Percentiles rank a stretch among this genome's conserved stretches.
Conservation (phyloP, 73 alveolate genomes). For the Paramecium octaurelia region DNA sequence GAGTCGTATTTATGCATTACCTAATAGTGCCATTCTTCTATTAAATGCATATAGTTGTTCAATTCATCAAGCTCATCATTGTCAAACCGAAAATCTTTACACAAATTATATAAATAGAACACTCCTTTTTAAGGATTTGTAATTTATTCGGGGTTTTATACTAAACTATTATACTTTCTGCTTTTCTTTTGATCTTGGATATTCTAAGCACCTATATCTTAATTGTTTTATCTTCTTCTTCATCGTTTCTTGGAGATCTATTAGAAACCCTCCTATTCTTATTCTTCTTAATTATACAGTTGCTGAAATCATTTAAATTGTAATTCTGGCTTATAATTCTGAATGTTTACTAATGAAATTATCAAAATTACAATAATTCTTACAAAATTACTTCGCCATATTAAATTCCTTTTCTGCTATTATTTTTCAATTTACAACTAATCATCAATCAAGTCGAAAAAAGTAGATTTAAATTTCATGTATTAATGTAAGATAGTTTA, state of each 20-base stretch:
- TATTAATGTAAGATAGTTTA: too few species aligned
- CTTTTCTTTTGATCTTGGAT: background rate
- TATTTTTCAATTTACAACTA: too few species aligned
- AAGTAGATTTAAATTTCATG: too few species aligned
- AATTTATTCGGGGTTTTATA: background rate
- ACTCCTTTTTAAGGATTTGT: constrained; percentile 18
- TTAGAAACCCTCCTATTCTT: background rate
- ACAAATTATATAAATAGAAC: background rate
- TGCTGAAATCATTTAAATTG: too few species aligned
- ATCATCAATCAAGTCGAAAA: too few species aligned
- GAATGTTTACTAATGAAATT: too few species aligned
- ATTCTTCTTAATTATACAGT: background rate
- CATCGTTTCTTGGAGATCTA: background rate
- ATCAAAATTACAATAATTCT: too few species aligned
- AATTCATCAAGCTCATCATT: constrained; percentile 32
- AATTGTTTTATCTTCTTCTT: background rate
- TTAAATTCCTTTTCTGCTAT: too few species aligned
- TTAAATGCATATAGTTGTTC: background rate
- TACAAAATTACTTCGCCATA: too few species aligned
- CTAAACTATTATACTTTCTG: background rate
- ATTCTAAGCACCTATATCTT: background rate
- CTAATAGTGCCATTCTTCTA: constrained; percentile 47
- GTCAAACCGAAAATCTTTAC: background rate
- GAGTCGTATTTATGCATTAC: constrained; percentile 37
- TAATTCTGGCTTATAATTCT: too few species aligned